These are phyloP conservation scores for Xylaria hypoxylon DNA, from an alignment of 2,329 filamentous ascomycete species.

Conservation along the genomic window DNA sequence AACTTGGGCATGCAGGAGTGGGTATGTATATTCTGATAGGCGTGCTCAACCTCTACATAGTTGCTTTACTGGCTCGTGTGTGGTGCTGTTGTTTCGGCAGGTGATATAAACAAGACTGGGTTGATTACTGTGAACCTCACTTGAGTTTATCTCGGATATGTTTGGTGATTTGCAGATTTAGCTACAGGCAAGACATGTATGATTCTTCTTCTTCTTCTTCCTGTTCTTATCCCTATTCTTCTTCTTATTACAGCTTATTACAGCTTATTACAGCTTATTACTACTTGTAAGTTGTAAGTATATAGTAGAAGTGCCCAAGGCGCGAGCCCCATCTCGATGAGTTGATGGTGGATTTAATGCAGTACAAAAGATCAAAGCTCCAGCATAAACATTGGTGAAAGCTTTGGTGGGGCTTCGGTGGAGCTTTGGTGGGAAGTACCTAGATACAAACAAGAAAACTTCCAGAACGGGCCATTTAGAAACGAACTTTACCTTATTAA, in stretches of 20 bases:
- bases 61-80: constrained; percentile 2
- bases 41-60: constrained; percentile 14
- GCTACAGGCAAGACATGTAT: background rate
- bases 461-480: constrained; percentile 16
- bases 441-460: background rate
- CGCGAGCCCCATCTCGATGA: no score
- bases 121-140: background rate
- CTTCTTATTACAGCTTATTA: no score
- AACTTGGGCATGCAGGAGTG: constrained; percentile 4
- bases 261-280: background rate
- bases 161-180: background rate
- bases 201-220: no score
- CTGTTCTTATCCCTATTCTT: no score
- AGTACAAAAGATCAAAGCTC: no score
- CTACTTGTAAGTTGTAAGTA: background rate
- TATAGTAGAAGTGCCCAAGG: no score
- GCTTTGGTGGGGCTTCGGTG: background rate
- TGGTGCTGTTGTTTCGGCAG: background rate
- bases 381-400: no score
- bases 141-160: background rate
- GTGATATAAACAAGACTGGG: background rate
- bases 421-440: background rate
- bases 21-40: constrained; percentile 1
- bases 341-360: background rate
- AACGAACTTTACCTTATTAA: constrained; percentile 11